Base-by-base conservation (phyloP, 768 basidiomycete genomes). In the Boletus speciosus region DNA sequence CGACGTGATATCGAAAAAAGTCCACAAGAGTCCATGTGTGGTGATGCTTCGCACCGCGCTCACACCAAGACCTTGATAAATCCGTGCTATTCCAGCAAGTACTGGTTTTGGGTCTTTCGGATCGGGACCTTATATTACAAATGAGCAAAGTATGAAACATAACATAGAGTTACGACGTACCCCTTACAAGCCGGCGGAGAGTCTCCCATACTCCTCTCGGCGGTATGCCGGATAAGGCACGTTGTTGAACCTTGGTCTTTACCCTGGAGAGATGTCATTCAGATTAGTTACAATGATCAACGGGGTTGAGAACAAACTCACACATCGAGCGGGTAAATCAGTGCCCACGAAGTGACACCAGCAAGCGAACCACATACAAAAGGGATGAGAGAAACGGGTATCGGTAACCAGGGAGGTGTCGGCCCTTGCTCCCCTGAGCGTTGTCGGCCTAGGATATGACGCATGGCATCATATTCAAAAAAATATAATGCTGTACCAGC, bases 311-410 rank as follows among this genome's bases (percentile, higher is more conserved):
- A n/a, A 43, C 29, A 31, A 21, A 72, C 85, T 71, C 74, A 90
- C 89, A 96, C 93, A 67, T 96, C 93, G 49, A 96, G 79, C 12
- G 94, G 94, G 77, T 98, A 98, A 55, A 98, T 95, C 31, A 91
- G 69, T 43, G 88, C 88, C 90, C 90, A 93, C 41, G 88, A 89
- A 44, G 85, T 84, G 39, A 97, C 93, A 54, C 94, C 94, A 49
- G 95, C 86, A 45, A 95, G 65, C 40, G 91, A 93, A 47, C 94
- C 94, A 66, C 93, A 96, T 32, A 94, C 70, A 71, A 98, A 97
- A 27, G 94, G 94, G 49, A 96, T 85, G 29, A 94, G 67, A 36
- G 88, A 86, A 25, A 76, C 61, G 64, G 81, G 86, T 61, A 95
- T 84, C 6, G 93, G 94, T 52, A 94, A 71, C 92, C 93, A 95